Evolutionary conservation across 352 stramenopile species (phyloP).

Genomic region (Phytophthora pistaciae): DNA sequence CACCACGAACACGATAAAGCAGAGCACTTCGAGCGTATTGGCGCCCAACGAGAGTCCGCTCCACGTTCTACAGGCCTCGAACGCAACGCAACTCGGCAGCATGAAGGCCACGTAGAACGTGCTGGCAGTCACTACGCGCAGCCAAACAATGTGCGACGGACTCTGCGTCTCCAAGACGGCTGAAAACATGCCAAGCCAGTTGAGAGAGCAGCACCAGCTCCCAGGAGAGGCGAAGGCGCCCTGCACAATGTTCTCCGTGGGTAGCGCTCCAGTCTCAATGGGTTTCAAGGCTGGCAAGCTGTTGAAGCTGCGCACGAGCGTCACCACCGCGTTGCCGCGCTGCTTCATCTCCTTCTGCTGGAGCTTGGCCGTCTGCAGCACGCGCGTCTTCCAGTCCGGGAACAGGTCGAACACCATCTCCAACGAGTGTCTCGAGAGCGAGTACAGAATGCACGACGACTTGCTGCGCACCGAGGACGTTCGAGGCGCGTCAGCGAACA

Average conservation of each 20-base stretch:
- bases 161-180: conserved; percentile 52
- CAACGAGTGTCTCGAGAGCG: conserved; percentile 49
- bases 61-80: conserved; percentile 53
- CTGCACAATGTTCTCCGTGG: neutral
- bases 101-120: conserved; percentile 57
- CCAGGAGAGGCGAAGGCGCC: conserved; percentile 3
- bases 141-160: conserved; percentile 49
- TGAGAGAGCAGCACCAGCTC: neutral
- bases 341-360: conserved; percentile 38
- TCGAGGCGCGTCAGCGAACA: conserved; percentile 54
- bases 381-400: conserved; percentile 57
- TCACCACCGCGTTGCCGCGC: neutral
- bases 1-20: conserved; percentile 46
- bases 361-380: conserved; percentile 57
- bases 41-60: conserved; percentile 30
- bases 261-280: neutral
- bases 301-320: neutral
- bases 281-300: neutral
- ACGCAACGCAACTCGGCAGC: conserved; percentile 59
- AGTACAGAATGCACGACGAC: conserved; percentile 63
- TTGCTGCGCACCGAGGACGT: conserved; percentile 46
- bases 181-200: neutral
- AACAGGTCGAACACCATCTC: conserved; percentile 64
- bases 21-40: conserved; percentile 48
- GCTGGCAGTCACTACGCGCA: conserved; percentile 41